Conservation (phyloP, 106 monocot genomes). For the Allium cepa region DNA sequence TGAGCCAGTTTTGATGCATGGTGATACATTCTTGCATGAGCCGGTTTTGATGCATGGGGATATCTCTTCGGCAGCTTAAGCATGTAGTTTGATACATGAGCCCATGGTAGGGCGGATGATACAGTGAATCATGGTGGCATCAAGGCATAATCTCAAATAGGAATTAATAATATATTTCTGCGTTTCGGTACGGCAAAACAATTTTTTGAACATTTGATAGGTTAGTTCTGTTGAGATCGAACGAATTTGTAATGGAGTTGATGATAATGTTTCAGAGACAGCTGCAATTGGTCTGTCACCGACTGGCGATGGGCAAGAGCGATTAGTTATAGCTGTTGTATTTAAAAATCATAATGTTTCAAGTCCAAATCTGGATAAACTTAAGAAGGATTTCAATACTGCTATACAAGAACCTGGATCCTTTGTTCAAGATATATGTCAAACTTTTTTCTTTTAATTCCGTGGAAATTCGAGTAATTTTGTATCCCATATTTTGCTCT, state of each 20-base stretch:
- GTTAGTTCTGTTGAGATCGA: conserved; percentile 95
- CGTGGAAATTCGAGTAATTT: not conserved
- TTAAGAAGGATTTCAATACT: conserved; percentile 57
- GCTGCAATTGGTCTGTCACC: conserved; percentile 91
- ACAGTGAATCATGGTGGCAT: conserved; percentile 99
- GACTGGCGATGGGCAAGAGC: conserved; percentile 76
- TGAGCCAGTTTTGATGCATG: too few species aligned
- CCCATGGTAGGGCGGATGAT: conserved; percentile 97
- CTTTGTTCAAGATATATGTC: conserved; percentile 65
- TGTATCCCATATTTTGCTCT: not conserved
- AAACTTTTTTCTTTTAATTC: not conserved
- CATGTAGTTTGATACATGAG: conserved; percentile 7
- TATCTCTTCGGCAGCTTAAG: too few species aligned
- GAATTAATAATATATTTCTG: not conserved
- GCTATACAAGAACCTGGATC: conserved; percentile 84
- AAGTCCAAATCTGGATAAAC: conserved; percentile 29
- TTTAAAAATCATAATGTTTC: conserved; percentile 42
- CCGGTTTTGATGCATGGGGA: too few species aligned
- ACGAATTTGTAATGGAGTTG: conserved; percentile 66
- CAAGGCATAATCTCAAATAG: conserved; percentile 32
- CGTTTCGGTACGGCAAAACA: not conserved
- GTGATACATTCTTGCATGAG: too few species aligned
- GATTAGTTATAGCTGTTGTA: conserved; percentile 65
- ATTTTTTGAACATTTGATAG: conserved; percentile 13
- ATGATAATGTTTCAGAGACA: conserved; percentile 68